These are phyloP conservation scores for Rubus idaeus DNA, from an alignment of 306 rosid genomes.

Conservation along the genomic window DNA sequence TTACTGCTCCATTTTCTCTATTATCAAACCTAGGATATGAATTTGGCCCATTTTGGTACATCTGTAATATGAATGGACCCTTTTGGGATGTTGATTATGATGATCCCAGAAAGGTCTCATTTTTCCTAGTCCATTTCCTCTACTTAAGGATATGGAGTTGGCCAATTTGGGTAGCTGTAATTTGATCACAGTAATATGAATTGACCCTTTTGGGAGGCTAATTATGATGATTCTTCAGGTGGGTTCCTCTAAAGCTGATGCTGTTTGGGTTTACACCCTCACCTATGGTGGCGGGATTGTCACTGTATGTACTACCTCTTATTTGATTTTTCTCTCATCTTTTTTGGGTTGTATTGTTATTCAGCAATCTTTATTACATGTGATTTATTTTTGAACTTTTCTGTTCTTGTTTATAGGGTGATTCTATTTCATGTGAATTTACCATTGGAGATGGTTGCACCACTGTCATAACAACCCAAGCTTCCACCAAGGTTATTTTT, in stretches of 20 bases:
- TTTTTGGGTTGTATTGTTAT: background rate
- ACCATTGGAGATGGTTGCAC: constrained; percentile 60
- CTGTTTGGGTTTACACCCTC: constrained; percentile 80
- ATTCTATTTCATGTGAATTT: constrained; percentile 60
- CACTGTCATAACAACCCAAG: constrained; percentile 76
- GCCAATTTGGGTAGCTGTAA: background rate
- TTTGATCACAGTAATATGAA: constrained; percentile 16
- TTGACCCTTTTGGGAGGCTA: constrained; percentile 15
- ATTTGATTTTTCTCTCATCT: no score
- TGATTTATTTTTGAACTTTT: background rate
- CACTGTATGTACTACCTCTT: constrained; percentile 50
- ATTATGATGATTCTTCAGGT: constrained; percentile 45
- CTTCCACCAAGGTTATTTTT: constrained; percentile 79
- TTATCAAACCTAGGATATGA: background rate
- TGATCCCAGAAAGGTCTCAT: constrained; percentile 47
- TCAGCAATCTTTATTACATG: background rate
- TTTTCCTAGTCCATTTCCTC: background rate
- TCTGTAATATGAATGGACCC: background rate
- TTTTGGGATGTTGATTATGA: background rate
- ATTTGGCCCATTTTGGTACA: background rate
- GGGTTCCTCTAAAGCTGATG: constrained; percentile 73
- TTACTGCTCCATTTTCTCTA: background rate
- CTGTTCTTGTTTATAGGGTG: constrained; percentile 58
- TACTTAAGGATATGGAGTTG: background rate
- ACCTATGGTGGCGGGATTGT: constrained; percentile 94